Percentiles rank a stretch among this genome's conserved stretches.
phyloP scores from a whole-genome alignment of 2,329 filamentous ascomycete species.

The Cylindrodendrum hubeiense region DNA sequence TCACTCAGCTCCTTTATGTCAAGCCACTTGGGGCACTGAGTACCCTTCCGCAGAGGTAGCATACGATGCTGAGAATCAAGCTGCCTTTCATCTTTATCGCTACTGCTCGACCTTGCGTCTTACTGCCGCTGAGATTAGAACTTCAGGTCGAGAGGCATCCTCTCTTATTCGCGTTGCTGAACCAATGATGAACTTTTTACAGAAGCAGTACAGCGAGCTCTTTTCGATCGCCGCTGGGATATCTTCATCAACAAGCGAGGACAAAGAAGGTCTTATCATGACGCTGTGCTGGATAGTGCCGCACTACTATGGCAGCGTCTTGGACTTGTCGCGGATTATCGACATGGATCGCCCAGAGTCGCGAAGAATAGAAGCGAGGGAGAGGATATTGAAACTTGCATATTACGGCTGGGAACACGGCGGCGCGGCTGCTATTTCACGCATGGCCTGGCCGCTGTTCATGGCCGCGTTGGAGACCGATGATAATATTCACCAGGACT shows the following conservation, averaged over 20 bases:
- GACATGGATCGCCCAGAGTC: background rate
- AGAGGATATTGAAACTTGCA: no score
- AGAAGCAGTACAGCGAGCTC: background rate
- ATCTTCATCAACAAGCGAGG: background rate
- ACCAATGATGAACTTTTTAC: background rate
- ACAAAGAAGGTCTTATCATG: conserved; percentile 1
- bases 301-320: background rate
- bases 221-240: background rate
- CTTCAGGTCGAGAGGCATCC: background rate
- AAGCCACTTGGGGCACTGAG: background rate
- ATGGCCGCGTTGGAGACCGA: no score
- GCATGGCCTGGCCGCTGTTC: no score
- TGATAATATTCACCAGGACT: no score
- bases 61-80: conserved; percentile 4
- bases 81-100: conserved; percentile 5
- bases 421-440: no score
- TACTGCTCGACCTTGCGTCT: conserved; percentile 4
- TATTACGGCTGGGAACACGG: no score
- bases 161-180: background rate
- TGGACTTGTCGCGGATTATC: background rate
- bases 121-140: background rate
- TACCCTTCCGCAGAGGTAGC: background rate
- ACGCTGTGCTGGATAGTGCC: conserved; percentile 6
- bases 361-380: background rate
- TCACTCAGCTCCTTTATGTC: background rate